phyloP scores from a whole-genome alignment of 2,329 filamentous ascomycete species.

The Aspergillus alliaceus region DNA sequence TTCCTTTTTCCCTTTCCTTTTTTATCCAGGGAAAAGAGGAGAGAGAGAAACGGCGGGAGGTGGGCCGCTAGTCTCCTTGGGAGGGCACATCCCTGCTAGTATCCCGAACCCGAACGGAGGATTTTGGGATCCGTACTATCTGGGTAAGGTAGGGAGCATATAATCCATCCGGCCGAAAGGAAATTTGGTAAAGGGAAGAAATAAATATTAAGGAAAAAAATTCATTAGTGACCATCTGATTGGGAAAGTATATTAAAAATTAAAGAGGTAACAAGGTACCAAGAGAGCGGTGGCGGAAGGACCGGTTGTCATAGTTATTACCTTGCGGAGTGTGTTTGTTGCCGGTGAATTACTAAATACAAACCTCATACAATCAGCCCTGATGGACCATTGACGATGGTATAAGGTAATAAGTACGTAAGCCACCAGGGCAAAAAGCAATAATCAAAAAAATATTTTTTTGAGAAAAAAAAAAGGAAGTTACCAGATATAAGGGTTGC shows the following conservation, averaged over 20 bases:
- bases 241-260: neutral
- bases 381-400: no score
- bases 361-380: no score
- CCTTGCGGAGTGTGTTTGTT: no score
- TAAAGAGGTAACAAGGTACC: neutral
- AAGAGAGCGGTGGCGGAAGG: neutral
- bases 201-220: neutral
- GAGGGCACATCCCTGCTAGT: slow-evolving; percentile 6
- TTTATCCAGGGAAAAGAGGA: neutral
- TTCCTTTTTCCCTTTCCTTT: no score
- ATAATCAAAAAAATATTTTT: no score
- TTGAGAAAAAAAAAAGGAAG: no score
- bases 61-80: slow-evolving; percentile 8
- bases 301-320: no score
- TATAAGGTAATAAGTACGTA: no score
- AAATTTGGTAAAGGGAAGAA: neutral
- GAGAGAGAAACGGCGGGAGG: neutral
- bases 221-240: neutral
- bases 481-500: neutral
- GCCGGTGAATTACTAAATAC: no score
- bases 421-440: no score
- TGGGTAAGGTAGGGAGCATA: neutral
- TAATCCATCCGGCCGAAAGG: slow-evolving; percentile 2
- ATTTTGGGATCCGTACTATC: neutral
- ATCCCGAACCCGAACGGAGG: neutral